A percentile compares a stretch with the other conserved stretches of the same genome.
phyloP scores from a whole-genome alignment of 805 yeast species.

The Yarrowia keelungensis region DNA sequence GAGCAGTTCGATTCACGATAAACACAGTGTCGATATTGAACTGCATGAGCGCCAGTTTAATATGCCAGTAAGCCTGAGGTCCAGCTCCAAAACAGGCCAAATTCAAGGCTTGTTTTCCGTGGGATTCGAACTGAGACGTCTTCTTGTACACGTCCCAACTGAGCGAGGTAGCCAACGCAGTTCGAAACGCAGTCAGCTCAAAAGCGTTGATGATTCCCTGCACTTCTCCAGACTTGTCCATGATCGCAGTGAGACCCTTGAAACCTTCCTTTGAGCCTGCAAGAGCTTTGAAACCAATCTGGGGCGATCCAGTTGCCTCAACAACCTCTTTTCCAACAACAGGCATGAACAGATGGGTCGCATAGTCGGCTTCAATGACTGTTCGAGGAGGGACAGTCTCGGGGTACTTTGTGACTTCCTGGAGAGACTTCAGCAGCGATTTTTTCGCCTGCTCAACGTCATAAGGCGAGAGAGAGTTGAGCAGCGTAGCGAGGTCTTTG shows the following conservation, averaged over 20 bases:
- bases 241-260: conserved; percentile 34
- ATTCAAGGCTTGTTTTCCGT: background rate
- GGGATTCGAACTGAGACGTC: background rate
- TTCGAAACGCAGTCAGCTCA: conserved; percentile 35
- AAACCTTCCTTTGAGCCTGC: conserved; percentile 33
- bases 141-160: conserved; percentile 19
- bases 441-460: conserved; percentile 27
- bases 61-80: conserved; percentile 36
- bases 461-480: conserved; percentile 13
- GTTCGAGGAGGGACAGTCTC: conserved; percentile 29
- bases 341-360: conserved; percentile 38
- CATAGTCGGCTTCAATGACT: conserved; percentile 31
- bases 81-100: conserved; percentile 31
- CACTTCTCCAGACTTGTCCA: conserved; percentile 25
- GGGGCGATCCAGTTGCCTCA: conserved; percentile 28
- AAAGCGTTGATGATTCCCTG: conserved; percentile 34
- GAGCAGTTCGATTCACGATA: conserved; percentile 23
- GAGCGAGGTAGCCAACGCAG: conserved; percentile 35
- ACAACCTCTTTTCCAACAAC: conserved; percentile 29
- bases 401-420: conserved; percentile 29
- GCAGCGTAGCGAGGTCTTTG: conserved; percentile 25
- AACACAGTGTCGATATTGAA: conserved; percentile 21
- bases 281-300: conserved; percentile 35
- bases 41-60: conserved; percentile 35
- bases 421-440: conserved; percentile 6